These are phyloP conservation scores for Globisporangium irregulare DNA, from an alignment of 352 stramenopile genomes.

Conservation along the genomic window DNA sequence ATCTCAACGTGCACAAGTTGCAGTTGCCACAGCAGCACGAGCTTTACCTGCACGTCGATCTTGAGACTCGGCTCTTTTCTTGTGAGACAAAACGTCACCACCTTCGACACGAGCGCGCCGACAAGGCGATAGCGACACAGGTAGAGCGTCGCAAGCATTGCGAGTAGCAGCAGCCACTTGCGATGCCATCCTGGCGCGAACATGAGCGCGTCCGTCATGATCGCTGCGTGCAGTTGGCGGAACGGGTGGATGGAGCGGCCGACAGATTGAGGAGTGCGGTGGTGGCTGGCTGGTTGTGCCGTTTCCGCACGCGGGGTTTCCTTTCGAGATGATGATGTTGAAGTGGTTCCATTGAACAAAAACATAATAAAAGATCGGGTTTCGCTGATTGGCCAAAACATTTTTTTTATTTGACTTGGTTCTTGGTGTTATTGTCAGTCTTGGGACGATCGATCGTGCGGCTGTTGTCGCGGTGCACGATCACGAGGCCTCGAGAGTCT, in stretches of 20 bases:
- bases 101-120: slow-evolving; percentile 45
- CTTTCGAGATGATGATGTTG: background rate
- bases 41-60: slow-evolving; percentile 35
- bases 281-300: background rate
- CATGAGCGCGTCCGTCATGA: background rate
- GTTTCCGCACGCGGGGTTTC: slow-evolving; percentile 5
- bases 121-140: slow-evolving; percentile 57
- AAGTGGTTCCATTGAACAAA: background rate
- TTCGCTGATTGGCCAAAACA: background rate
- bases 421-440: too few species aligned
- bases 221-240: background rate
- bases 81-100: slow-evolving; percentile 33
- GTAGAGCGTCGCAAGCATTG: slow-evolving; percentile 40
- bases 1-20: slow-evolving; percentile 49
- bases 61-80: slow-evolving; percentile 19
- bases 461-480: too few species aligned
- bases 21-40: slow-evolving; percentile 43
- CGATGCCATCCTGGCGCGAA: slow-evolving; percentile 48
- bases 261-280: background rate
- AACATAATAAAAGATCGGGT: background rate
- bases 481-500: too few species aligned
- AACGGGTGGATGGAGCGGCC: background rate
- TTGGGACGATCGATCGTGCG: too few species aligned
- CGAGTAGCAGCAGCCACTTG: slow-evolving; percentile 55
- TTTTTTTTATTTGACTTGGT: background rate